Conservation (phyloP, 2,329 filamentous ascomycete species). For the Trichoderma koningii region DNA sequence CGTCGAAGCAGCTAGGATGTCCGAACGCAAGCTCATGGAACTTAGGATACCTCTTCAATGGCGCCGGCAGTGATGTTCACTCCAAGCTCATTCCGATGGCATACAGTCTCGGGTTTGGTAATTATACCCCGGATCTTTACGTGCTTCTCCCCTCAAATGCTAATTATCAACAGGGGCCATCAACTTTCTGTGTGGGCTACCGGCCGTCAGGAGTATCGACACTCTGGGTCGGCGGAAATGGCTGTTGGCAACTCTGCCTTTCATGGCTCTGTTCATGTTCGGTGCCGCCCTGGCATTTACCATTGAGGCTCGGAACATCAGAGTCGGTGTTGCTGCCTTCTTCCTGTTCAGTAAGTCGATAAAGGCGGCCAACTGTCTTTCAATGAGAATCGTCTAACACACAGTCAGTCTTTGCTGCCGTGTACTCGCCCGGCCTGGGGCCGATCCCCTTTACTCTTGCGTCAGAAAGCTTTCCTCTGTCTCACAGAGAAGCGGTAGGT, state of each 20-base stretch:
- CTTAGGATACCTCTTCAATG: conserved; percentile 33
- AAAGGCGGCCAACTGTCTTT: too few relatives aligned
- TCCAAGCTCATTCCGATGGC: conserved; percentile 33
- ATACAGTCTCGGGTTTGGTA: conserved; percentile 40
- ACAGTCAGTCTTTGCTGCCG: conserved; percentile 43
- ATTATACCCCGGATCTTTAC: not conserved
- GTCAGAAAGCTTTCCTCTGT: conserved; percentile 53
- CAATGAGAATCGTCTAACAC: conserved; percentile 8
- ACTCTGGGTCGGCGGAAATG: conserved; percentile 47
- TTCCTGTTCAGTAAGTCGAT: conserved; percentile 40
- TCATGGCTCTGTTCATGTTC: conserved; percentile 48
- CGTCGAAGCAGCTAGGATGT: too few relatives aligned
- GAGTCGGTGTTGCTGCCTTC: conserved; percentile 39
- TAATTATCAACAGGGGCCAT: conserved; percentile 37
- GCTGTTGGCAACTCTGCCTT: conserved; percentile 46
- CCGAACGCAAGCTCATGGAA: not conserved
- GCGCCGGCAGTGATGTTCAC: conserved; percentile 30
- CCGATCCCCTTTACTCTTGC: conserved; percentile 55
- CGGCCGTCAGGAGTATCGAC: conserved; percentile 41
- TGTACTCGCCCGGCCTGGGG: conserved; percentile 47
- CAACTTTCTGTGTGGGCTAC: conserved; percentile 47
- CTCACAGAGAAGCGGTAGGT: conserved; percentile 49
- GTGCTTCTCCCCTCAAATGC: not conserved
- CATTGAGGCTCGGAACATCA: conserved; percentile 30
- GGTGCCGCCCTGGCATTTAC: conserved; percentile 42